Percentiles rank a stretch among this genome's conserved stretches.
Evolutionary conservation across 495 filamentous ascomycete genomes (phyloP).

Genomic region (Jackrogersella minutella): DNA sequence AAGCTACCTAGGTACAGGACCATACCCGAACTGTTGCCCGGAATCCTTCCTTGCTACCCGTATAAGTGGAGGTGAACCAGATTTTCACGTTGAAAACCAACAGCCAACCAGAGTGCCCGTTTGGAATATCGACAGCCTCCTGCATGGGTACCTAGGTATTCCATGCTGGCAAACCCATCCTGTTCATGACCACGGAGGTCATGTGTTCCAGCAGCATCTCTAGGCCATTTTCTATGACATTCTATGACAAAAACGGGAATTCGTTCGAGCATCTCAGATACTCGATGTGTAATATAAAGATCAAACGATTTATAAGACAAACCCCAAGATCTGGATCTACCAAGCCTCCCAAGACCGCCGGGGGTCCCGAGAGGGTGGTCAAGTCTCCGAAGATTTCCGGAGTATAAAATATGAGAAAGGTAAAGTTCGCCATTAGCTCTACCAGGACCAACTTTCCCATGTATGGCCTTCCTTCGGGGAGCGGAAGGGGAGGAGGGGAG

Average conservation of each 20-base stretch:
- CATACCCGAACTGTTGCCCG: constrained; percentile 16
- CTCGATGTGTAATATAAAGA: background rate
- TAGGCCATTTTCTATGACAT: background rate
- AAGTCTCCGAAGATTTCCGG: constrained; percentile 20
- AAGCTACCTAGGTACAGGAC: constrained; percentile 1
- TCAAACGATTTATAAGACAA: background rate
- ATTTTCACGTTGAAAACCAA: background rate
- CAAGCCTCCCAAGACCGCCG: background rate
- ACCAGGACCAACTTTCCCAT: background rate
- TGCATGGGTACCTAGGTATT: background rate
- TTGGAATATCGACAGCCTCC: background rate
- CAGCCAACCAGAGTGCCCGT: background rate
- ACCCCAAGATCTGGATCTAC: constrained; percentile 24
- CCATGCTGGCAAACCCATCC: background rate
- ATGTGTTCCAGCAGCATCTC: background rate
- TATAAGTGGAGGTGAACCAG: constrained; percentile 27
- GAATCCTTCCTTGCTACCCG: constrained; percentile 33
- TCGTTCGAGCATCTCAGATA: too few relatives aligned
- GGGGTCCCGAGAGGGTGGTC: constrained; percentile 20
- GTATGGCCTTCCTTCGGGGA: background rate
- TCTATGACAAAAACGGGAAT: too few relatives aligned
- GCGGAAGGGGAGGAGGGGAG: background rate
- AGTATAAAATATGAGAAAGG: constrained; percentile 2
- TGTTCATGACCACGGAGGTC: background rate
- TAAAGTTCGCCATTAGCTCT: background rate